Conservation (phyloP, 495 filamentous ascomycete species). For the Aspergillus coremiiformis region DNA sequence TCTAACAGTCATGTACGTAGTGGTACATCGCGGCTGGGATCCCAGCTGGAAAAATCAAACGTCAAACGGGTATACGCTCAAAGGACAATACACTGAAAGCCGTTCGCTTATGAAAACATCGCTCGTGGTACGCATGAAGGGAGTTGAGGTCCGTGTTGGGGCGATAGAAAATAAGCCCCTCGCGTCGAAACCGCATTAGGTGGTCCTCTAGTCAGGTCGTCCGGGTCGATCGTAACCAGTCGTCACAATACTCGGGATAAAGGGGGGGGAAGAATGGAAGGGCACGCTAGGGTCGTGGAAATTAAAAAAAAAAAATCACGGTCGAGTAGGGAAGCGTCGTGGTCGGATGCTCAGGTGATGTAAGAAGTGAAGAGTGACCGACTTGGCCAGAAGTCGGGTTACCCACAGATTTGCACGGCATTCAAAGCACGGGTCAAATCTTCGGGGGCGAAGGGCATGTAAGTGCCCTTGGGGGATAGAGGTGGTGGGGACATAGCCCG, state of each 20-base stretch:
- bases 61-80: constrained; percentile 32
- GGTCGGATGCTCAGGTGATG: constrained; percentile 3
- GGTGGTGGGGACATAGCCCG: constrained; percentile 27
- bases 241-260: not conserved
- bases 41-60: not conserved
- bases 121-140: constrained; percentile 5
- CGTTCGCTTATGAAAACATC: constrained; percentile 9
- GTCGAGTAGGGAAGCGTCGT: not conserved
- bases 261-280: not conserved
- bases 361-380: not conserved
- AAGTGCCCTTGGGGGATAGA: constrained; percentile 24
- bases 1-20: not conserved
- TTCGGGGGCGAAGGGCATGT: constrained; percentile 33
- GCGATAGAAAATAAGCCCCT: constrained; percentile 1
- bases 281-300: not conserved
- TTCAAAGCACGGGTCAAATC: constrained; percentile 38
- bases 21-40: constrained; percentile 2
- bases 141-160: not conserved
- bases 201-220: not conserved
- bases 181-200: not conserved
- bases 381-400: constrained; percentile 15
- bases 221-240: not conserved
- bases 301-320: not conserved
- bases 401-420: constrained; percentile 35
- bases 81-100: constrained; percentile 14